Evolutionary conservation across 2,329 filamentous ascomycete species (phyloP), one percentile per base, ranked within the genome.

Genomic region (Hypoxylon sp.): DNA sequence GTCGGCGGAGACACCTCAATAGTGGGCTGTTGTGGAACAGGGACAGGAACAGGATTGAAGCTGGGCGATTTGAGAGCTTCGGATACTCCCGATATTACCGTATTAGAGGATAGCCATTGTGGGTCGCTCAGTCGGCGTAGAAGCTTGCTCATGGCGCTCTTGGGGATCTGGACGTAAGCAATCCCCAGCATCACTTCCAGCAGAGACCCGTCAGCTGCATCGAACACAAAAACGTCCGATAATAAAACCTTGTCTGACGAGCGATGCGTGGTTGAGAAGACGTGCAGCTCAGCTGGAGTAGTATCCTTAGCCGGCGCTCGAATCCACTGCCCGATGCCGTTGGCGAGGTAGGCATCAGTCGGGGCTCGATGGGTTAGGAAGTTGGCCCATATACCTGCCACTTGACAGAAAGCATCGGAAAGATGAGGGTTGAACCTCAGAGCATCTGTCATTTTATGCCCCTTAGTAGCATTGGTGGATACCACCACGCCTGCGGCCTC

Each of bases 191-290:
- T 77, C 1, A 77, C 73, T 58, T 80, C 79, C 1, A 72, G 42
- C 22, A 81, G 68, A 2, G 54, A 6, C 1, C 78, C 77, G 10
- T 68, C 72, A 2, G 27, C 44, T 2, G 74, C 48, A 55, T 80
- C 73, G 62, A 80, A 81, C 2, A 77, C 72, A 49, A 81, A 81
- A 5, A 81, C 59, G 54, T 81, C 79, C 4, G 69, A 76, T 17
- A 77, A 14, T 44, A 62, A 78, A 6, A 30, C 37, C 17, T 73
- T 72, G 6, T 78, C 77, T 0, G 71, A 72, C 17, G 54, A 25
- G 13, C 55, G 66, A 6, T 69, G 46, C 51, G 78, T 74, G 13
- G 37, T 42, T 14, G 74, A 74, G 40, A 73, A 72, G 1, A 77
- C 74, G 31, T 80, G 64, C 73, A 75, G 78, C 10, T 53, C 50